phyloP scores from a whole-genome alignment of 208 protist species.

The Novymonas esmeraldas region DNA sequence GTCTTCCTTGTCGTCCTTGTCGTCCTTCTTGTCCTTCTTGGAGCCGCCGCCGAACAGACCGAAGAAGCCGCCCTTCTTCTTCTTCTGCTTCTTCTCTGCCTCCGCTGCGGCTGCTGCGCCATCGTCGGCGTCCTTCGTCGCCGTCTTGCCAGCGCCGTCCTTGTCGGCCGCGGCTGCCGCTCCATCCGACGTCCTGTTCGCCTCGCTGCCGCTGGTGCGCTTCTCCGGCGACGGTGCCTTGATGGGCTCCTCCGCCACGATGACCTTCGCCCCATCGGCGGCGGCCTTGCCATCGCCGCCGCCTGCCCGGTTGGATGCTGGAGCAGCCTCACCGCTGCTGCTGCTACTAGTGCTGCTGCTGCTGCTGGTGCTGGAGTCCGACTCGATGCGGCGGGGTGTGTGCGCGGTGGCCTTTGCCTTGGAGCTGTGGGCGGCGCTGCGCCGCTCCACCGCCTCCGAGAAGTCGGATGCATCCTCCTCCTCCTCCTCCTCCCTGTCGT shows the following conservation, averaged over 20 bases:
- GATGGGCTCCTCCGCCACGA: constrained; percentile 15
- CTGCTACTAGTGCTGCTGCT: neutral
- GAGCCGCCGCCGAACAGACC: neutral
- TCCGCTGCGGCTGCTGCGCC: neutral
- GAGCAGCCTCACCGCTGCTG: no score
- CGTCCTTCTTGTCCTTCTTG: neutral
- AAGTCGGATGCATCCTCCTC: neutral
- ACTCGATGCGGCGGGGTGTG: neutral
- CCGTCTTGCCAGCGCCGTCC: neutral
- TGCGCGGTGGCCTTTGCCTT: neutral
- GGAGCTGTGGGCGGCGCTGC: neutral
- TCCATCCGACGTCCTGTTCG: no score
- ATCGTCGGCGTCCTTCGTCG: neutral
- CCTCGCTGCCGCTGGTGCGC: no score
- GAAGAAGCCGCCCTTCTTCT: neutral
- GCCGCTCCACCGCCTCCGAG: neutral
- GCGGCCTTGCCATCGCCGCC: neutral
- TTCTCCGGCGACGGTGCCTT: constrained; percentile 1
- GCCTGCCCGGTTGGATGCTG: neutral
- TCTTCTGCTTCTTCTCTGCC: neutral
- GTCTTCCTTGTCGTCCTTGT: neutral
- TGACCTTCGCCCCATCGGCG: constrained; percentile 5
- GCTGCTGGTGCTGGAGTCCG: neutral
- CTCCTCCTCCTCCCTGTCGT: neutral
- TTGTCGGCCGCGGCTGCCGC: neutral